Percentiles rank a stretch among this genome's conserved stretches.
Evolutionary conservation across 1,284 basidiomycete genomes (phyloP).

Genomic region (Erythrobasidium hasegawianum): DNA sequence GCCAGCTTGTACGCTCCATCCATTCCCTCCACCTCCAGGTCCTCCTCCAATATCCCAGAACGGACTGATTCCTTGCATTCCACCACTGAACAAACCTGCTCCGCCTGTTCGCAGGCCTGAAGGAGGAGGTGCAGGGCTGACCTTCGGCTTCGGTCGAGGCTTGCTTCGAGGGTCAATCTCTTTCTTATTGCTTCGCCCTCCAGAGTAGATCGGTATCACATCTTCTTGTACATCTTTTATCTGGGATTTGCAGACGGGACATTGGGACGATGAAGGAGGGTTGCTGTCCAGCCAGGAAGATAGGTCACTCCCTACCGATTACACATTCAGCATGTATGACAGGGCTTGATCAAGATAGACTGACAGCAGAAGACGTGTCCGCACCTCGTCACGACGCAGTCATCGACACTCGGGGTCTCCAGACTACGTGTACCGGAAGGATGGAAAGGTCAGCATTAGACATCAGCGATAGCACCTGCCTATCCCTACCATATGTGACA

Average conservation of each 20-base stretch:
- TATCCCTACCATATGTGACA: conserved; percentile 28
- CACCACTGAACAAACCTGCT: conserved; percentile 10
- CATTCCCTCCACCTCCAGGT: conserved; percentile 2
- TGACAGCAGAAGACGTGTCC: conserved; percentile 33
- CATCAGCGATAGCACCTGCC: neutral
- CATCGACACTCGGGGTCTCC: conserved; percentile 20
- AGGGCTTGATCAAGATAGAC: neutral
- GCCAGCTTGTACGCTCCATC: conserved; percentile 31
- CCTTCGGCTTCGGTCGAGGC: conserved; percentile 28
- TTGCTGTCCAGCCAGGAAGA: conserved; percentile 30
- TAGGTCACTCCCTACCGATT: conserved; percentile 24
- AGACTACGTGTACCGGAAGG: conserved; percentile 5
- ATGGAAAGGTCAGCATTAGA: neutral
- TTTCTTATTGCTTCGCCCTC: conserved; percentile 12
- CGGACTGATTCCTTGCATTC: conserved; percentile 6
- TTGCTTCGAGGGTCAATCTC: conserved; percentile 24
- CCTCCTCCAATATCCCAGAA: conserved; percentile 15
- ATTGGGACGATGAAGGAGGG: conserved; percentile 21
- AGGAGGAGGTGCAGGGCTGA: conserved; percentile 9
- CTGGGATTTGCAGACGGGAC: conserved; percentile 31
- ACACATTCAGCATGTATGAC: neutral
- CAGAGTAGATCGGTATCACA: conserved; percentile 33
- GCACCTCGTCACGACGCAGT: conserved; percentile 29
- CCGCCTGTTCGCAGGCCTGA: neutral
- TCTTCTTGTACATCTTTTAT: conserved; percentile 33